Evolutionary conservation across 495 filamentous ascomycete species (phyloP).

Genomic region (Penicillium dipodomyicola): DNA sequence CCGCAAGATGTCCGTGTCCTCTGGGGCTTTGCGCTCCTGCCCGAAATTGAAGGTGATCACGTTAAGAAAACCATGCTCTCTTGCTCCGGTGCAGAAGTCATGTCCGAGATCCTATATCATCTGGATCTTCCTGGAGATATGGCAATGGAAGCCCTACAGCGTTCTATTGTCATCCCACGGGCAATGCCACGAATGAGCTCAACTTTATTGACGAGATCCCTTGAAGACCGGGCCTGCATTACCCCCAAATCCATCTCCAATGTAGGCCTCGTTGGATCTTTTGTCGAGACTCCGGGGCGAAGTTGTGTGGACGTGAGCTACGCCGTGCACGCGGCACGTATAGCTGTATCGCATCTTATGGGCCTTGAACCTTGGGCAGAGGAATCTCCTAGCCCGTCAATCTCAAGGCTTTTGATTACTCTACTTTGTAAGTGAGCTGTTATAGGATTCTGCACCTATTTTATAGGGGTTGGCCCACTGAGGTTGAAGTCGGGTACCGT

Average conservation of each 20-base stretch:
- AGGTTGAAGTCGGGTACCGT: no score
- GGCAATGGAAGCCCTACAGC: neutral
- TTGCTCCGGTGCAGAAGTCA: conserved; percentile 37
- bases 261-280: conserved; percentile 17
- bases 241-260: conserved; percentile 9
- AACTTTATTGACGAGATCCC: conserved; percentile 7
- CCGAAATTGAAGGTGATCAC: neutral
- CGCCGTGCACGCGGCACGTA: conserved; percentile 7
- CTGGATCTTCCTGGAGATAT: conserved; percentile 14
- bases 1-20: neutral
- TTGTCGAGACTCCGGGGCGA: conserved; percentile 15
- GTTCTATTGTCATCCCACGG: conserved; percentile 17
- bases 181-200: conserved; percentile 25
- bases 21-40: neutral
- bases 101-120: conserved; percentile 34
- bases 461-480: no score
- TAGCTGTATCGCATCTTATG: conserved; percentile 14
- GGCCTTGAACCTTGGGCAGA: neutral
- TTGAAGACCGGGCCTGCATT: conserved; percentile 12
- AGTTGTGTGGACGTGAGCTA: conserved; percentile 15
- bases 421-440: no score
- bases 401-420: no score
- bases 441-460: no score
- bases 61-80: conserved; percentile 28
- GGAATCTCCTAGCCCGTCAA: neutral